Percentiles rank a stretch among this genome's conserved stretches.
Conservation (phyloP, 345 rosid species). For the Lagerstroemia speciosa region DNA sequence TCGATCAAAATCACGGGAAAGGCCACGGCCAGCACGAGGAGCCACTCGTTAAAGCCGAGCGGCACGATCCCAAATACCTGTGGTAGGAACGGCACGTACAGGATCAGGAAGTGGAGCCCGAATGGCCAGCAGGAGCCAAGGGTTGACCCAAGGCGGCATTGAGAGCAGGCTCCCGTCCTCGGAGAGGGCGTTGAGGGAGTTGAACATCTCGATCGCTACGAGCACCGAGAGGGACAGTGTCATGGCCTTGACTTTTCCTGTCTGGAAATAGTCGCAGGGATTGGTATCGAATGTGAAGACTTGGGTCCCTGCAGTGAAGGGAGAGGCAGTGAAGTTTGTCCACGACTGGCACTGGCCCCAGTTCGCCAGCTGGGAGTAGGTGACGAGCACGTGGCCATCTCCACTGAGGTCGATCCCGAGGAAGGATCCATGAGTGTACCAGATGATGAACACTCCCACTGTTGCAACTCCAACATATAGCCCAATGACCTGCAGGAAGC, state of each 20-base stretch:
- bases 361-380: conserved; percentile 50
- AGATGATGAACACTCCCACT: conserved; percentile 53
- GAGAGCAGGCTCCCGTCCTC: conserved; percentile 56
- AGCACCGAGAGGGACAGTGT: conserved; percentile 63
- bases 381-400: conserved; percentile 55
- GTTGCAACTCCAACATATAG: conserved; percentile 60
- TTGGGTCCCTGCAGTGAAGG: conserved; percentile 48
- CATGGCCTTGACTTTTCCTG: conserved; percentile 58
- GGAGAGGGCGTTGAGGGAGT: conserved; percentile 66
- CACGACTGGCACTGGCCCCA: conserved; percentile 63
- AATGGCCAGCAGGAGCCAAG: conserved; percentile 58
- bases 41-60: conserved; percentile 63
- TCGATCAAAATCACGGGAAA: conserved; percentile 57
- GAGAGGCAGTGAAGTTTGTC: conserved; percentile 38
- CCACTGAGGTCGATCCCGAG: conserved; percentile 49
- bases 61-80: conserved; percentile 58
- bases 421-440: conserved; percentile 57
- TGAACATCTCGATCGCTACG: conserved; percentile 76
- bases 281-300: conserved; percentile 32
- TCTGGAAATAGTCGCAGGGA: conserved; percentile 57
- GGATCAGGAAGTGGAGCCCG: conserved; percentile 55
- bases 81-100: conserved; percentile 59
- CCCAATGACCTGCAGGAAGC: conserved; percentile 45
- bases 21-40: conserved; percentile 46
- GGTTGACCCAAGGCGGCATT: conserved; percentile 83